phyloP scores from a whole-genome alignment of 805 yeast genomes.

The Metschnikowia gelsemii region DNA sequence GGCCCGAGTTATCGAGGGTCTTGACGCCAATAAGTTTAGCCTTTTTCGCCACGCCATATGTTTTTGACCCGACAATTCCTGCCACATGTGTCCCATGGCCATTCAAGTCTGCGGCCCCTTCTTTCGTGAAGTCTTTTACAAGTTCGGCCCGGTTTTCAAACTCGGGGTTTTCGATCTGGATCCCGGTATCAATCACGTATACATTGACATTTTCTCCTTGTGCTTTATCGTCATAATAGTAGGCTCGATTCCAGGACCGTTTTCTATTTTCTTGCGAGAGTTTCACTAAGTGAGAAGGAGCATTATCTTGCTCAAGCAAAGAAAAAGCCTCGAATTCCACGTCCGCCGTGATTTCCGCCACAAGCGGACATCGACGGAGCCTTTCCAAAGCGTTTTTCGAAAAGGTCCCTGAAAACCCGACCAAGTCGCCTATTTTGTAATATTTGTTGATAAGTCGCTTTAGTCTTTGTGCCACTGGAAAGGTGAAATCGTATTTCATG shows the following conservation, averaged over 20 bases:
- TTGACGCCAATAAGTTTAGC: constrained; percentile 58
- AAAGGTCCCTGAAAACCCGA: constrained; percentile 67
- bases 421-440: constrained; percentile 67
- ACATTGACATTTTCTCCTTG: constrained; percentile 42
- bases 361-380: constrained; percentile 56
- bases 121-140: constrained; percentile 19
- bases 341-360: constrained; percentile 71
- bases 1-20: constrained; percentile 65
- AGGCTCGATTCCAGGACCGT: constrained; percentile 34
- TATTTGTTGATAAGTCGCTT: constrained; percentile 49
- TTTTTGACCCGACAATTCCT: constrained; percentile 50
- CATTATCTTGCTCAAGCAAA: constrained; percentile 37
- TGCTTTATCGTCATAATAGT: constrained; percentile 45
- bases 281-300: constrained; percentile 69
- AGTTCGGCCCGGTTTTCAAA: constrained; percentile 16
- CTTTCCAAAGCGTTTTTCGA: constrained; percentile 46
- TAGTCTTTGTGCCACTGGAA: constrained; percentile 39
- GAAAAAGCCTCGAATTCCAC: constrained; percentile 57
- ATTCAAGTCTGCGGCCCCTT: constrained; percentile 35
- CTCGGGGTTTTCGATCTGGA: constrained; percentile 14
- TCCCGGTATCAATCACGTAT: constrained; percentile 21
- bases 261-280: constrained; percentile 45
- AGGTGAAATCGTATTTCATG: constrained; percentile 43
- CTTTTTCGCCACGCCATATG: constrained; percentile 53
- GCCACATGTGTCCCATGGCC: constrained; percentile 63